Evolutionary conservation across 164 flowering plant genomes (phyloP).

Genomic region (Berberis vulgaris): DNA sequence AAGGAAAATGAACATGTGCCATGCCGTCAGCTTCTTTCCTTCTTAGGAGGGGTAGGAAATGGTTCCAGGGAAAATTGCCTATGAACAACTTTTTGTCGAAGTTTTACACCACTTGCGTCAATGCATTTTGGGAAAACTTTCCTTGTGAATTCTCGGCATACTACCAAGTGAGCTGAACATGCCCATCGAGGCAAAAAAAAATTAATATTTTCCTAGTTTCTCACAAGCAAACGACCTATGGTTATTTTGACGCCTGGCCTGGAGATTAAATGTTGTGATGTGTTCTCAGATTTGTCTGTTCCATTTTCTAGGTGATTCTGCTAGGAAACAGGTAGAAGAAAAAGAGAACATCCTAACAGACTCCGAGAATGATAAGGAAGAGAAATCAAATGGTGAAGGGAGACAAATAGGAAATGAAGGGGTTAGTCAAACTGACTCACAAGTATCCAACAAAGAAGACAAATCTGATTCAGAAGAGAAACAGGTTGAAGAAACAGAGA

Average conservation of each 20-base stretch:
- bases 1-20: no score
- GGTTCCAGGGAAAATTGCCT: no score
- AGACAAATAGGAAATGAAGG: slow-evolving; percentile 16
- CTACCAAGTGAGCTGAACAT: no score
- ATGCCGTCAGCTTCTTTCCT: no score
- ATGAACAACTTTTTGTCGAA: no score
- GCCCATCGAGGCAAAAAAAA: no score
- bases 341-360: slow-evolving; percentile 14
- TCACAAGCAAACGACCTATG: neutral
- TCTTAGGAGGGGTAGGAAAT: no score
- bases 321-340: slow-evolving; percentile 20
- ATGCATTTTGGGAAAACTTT: no score
- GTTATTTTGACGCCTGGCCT: neutral
- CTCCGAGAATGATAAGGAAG: slow-evolving; percentile 18
- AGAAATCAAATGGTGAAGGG: slow-evolving; percentile 18
- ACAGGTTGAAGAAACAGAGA: slow-evolving; percentile 15
- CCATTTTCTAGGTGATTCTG: slow-evolving; percentile 24
- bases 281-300: neutral
- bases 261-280: neutral
- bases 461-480: slow-evolving; percentile 21
- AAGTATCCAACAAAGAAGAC: slow-evolving; percentile 16
- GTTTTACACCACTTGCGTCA: no score
- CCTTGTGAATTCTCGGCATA: no score
- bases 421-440: slow-evolving; percentile 11
- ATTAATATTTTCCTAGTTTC: neutral